Conservation (phyloP, 768 basidiomycete species). For the Mycena crocata region DNA sequence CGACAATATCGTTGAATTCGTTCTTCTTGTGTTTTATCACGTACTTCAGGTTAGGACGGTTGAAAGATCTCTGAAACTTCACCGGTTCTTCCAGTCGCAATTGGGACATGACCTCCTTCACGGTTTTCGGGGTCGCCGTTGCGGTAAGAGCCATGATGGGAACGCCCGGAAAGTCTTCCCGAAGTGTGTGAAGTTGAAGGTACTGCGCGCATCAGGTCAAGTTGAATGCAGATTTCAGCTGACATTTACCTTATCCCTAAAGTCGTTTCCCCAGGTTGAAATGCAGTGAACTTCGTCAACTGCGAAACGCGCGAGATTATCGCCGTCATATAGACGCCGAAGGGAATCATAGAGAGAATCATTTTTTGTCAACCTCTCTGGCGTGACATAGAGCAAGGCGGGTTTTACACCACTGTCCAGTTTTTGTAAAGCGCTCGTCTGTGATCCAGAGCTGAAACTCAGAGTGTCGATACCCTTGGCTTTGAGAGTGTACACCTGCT, state of each 20-base stretch:
- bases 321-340: not conserved
- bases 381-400: constrained; percentile 17
- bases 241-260: not conserved
- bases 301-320: constrained; percentile 9
- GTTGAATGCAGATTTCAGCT: not conserved
- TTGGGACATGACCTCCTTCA: constrained; percentile 66
- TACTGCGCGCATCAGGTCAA: constrained; percentile 50
- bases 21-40: constrained; percentile 60
- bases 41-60: constrained; percentile 77
- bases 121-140: constrained; percentile 69
- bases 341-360: not conserved
- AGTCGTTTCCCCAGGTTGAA: constrained; percentile 5
- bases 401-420: not conserved
- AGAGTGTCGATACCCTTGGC: constrained; percentile 60
- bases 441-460: not conserved
- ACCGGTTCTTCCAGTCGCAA: constrained; percentile 53
- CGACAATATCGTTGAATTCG: not conserved
- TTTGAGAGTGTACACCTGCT: constrained; percentile 68
- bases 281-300: constrained; percentile 28
- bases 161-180: constrained; percentile 66
- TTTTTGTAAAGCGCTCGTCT: not conserved
- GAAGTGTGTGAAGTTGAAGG: constrained; percentile 58
- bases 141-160: constrained; percentile 85
- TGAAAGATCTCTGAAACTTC: constrained; percentile 64
- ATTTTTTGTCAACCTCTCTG: constrained; percentile 9